Evolutionary conservation across 129 eudicot species (phyloP).

Genomic region (Logfia minima): DNA sequence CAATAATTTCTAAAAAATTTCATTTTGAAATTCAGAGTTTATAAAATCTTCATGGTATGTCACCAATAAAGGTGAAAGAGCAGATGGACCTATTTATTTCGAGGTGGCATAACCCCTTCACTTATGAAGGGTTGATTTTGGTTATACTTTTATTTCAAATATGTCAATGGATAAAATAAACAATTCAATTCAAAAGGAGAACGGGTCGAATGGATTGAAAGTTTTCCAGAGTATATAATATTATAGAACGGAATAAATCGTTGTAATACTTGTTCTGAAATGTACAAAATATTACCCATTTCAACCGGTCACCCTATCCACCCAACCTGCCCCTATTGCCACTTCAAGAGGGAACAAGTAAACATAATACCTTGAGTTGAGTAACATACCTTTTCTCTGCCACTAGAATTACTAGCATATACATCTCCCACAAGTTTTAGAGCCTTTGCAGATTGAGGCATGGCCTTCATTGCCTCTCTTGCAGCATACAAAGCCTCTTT

Average conservation of each 20-base stretch:
- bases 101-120: background rate
- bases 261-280: background rate
- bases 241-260: background rate
- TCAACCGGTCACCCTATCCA: no score
- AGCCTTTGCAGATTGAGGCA: constrained; percentile 98
- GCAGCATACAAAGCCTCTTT: constrained; percentile 93
- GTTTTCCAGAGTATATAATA: background rate
- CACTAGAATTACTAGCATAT: constrained; percentile 82
- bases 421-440: constrained; percentile 95
- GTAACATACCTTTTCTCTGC: constrained; percentile 77
- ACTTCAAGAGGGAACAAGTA: background rate
- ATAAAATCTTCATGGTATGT: background rate
- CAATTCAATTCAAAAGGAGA: background rate
- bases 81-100: background rate
- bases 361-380: background rate
- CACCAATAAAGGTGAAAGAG: background rate
- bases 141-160: background rate
- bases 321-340: no score
- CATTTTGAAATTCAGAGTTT: background rate
- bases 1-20: no score
- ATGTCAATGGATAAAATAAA: background rate
- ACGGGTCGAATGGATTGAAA: background rate
- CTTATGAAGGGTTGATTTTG: background rate
- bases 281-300: no score
- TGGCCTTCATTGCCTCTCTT: constrained; percentile 97